Conservation (phyloP, 2,329 filamentous ascomycete species). For the Ophiobolus disseminans region DNA sequence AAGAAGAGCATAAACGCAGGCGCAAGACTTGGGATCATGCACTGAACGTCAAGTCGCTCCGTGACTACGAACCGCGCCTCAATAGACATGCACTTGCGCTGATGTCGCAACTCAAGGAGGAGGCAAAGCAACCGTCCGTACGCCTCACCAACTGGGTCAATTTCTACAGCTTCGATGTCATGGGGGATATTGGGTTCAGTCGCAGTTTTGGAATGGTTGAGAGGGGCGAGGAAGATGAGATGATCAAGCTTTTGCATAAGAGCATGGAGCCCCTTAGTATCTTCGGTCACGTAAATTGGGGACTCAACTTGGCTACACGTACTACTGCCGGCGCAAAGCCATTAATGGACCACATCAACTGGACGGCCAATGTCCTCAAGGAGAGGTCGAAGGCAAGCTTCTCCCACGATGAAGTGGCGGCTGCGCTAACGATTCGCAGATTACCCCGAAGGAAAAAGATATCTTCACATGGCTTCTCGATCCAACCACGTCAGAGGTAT, state of each 20-base stretch:
- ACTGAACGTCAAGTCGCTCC: constrained; percentile 42
- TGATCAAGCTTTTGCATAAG: constrained; percentile 37
- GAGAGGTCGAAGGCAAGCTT: constrained; percentile 34
- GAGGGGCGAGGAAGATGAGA: constrained; percentile 34
- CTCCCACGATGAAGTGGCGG: neutral
- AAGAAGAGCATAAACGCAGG: constrained; percentile 36
- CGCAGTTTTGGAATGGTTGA: constrained; percentile 50
- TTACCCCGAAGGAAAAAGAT: constrained; percentile 35
- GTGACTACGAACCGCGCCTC: constrained; percentile 46
- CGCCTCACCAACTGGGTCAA: constrained; percentile 44
- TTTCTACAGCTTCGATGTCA: constrained; percentile 58
- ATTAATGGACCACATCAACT: constrained; percentile 32
- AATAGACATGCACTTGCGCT: constrained; percentile 37
- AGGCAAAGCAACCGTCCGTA: constrained; percentile 23
- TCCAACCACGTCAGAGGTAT: constrained; percentile 26
- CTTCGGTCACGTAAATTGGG: constrained; percentile 33
- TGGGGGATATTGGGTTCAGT: constrained; percentile 56
- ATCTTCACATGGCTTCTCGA: constrained; percentile 36
- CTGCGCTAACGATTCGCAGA: constrained; percentile 16
- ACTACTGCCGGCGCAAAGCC: constrained; percentile 26
- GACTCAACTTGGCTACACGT: constrained; percentile 22
- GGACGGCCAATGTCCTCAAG: constrained; percentile 31
- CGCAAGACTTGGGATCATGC: constrained; percentile 45
- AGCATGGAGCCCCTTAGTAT: constrained; percentile 29
- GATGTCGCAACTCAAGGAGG: constrained; percentile 32